These are phyloP conservation scores for Xylaria sp. DNA, from an alignment of 2,329 filamentous ascomycete species.

Conservation along the genomic window DNA sequence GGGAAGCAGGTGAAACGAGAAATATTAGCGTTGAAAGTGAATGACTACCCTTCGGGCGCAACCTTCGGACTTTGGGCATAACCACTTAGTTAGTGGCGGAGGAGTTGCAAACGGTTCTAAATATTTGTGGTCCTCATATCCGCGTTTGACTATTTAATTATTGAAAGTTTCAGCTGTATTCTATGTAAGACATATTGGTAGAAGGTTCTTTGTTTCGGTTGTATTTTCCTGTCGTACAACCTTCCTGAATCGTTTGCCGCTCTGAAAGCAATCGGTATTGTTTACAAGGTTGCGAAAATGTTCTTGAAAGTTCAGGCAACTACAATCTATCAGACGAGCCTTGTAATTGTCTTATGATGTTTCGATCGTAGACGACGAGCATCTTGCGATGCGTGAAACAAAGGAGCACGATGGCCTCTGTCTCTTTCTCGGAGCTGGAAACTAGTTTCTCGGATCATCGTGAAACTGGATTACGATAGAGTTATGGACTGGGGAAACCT, in stretches of 20 bases:
- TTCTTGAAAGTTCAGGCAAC: neutral
- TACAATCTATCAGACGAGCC: neutral
- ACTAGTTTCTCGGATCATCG: constrained; percentile 1
- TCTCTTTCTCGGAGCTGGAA: neutral
- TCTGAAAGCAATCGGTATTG: neutral
- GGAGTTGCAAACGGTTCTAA: neutral
- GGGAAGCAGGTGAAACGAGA: neutral
- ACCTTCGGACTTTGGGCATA: neutral
- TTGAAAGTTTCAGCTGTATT: neutral
- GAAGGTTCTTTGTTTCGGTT: neutral
- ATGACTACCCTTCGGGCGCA: neutral
- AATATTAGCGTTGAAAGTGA: neutral
- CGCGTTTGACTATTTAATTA: neutral
- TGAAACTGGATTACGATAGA: neutral
- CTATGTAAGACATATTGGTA: neutral
- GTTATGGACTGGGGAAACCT: neutral
- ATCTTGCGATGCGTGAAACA: neutral
- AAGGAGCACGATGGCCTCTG: neutral
- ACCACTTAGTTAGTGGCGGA: neutral
- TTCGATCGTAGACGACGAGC: neutral
- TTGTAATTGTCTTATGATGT: neutral
- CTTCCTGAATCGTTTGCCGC: neutral
- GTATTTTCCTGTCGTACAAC: neutral
- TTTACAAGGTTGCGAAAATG: neutral
- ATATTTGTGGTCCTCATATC: neutral